These are phyloP conservation scores for Fusarium tjaetaba DNA, from an alignment of 2,329 filamentous ascomycete species.

Conservation along the genomic window DNA sequence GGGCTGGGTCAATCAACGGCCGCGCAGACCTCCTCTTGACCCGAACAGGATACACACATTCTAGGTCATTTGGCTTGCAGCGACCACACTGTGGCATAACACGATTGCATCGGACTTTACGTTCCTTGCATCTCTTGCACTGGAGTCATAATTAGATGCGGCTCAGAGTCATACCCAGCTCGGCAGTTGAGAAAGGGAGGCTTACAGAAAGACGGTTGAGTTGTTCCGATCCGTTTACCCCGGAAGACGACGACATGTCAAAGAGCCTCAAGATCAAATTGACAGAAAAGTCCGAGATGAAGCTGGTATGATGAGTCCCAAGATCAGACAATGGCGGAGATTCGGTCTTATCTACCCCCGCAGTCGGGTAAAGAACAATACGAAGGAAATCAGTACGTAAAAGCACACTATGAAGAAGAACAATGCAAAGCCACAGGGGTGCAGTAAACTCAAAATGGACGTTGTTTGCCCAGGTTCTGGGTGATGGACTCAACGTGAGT, in stretches of 20 bases:
- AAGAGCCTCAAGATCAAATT: background rate
- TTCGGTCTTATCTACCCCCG: conserved; percentile 23
- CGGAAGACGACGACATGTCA: conserved; percentile 26
- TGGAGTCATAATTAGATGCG: background rate
- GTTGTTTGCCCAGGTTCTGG: conserved; percentile 8
- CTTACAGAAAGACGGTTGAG: conserved; percentile 42
- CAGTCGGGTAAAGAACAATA: background rate
- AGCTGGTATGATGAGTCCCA: background rate
- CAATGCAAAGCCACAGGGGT: conserved; percentile 15
- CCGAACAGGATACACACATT: conserved; percentile 44
- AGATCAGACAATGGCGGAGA: conserved; percentile 7
- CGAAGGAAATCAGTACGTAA: background rate
- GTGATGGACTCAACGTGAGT: background rate
- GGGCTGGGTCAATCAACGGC: conserved; percentile 17
- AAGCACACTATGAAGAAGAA: conserved; percentile 14
- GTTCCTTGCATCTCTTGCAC: conserved; percentile 44
- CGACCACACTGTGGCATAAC: conserved; percentile 44
- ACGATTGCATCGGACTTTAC: conserved; percentile 46
- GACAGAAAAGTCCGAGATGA: conserved; percentile 12
- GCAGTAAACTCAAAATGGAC: conserved; percentile 1
- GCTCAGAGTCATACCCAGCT: background rate
- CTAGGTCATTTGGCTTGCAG: conserved; percentile 40
- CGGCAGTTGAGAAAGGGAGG: background rate
- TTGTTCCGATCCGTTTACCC: conserved; percentile 23
- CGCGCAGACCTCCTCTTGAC: conserved; percentile 41